Base-by-base conservation (phyloP, 371 early-diverging fungal species). In the Mortierella sp. region DNA sequence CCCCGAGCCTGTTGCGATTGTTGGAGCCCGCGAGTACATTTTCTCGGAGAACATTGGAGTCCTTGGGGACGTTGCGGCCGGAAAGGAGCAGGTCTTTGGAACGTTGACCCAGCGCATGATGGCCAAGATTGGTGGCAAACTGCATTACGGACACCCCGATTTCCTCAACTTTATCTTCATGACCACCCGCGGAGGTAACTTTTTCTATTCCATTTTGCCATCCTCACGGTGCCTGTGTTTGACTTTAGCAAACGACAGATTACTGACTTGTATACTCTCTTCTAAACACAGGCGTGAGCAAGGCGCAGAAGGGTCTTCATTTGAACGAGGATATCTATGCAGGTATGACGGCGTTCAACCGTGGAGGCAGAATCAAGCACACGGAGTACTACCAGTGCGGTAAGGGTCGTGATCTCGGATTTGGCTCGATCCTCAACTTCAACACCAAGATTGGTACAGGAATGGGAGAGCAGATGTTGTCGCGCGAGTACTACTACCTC, bases 301-400 rank as follows among this genome's bases (percentile, higher is more conserved):
- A 97, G 87, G 97, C 96, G 18, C 97, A 97, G 83, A 96, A 96
- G 84, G 97, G 96, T 18, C 90, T 97, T 48, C 96, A 96, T 77
- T 90, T 97, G 75, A 97, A 97, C 84, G 97, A 97, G 84, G 97
- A 97, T 88, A 97, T 97, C 76, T 97, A 94, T 81, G 97, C 97
- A 4, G 97, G 97, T 70, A 96, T 97, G 95, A 95, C 92, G 80
- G 96, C 96, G 21, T 92, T 96, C 77, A 90, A 90, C 41, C 91
- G 97, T 38, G 97, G 97, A 55, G 97, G 96, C 0, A 88, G 95
- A 24, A 97, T 97, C 90, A 96, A 95, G 86, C 97, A 97, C 83
- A 93, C 95, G 6, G 97, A 97, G 85, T 97, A 97, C 88, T 94
- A 93, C 80, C 97, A 97, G 84, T 96, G 96, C 87, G 97, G 97